phyloP scores from a whole-genome alignment of 805 yeast species.

The Lipomyces spencermartinsiae region DNA sequence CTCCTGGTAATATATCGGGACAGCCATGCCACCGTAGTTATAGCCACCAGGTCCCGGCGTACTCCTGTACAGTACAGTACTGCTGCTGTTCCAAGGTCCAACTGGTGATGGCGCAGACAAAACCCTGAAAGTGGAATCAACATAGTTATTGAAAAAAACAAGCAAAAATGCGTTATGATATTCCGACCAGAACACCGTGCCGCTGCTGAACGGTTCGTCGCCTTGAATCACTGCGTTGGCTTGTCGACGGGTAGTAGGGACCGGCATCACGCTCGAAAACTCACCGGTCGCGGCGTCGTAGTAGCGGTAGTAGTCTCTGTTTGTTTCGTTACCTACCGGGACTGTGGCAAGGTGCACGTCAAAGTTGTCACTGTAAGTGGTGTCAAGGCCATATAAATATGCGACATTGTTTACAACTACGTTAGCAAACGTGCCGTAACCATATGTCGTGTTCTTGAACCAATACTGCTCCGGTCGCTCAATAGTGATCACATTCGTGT shows the following conservation, averaged over 20 bases:
- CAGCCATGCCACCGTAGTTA: conserved; percentile 21
- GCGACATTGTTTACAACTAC: conserved; percentile 23
- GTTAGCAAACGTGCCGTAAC: conserved; percentile 24
- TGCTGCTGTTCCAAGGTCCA: conserved; percentile 17
- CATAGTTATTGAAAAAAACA: conserved; percentile 21
- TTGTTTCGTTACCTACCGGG: neutral
- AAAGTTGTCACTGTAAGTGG: conserved; percentile 4
- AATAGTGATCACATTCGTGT: conserved; percentile 5
- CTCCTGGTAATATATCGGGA: conserved; percentile 15
- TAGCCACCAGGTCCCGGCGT: conserved; percentile 22
- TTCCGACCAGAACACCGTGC: conserved; percentile 20
- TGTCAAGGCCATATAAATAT: conserved; percentile 19
- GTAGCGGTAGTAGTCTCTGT: conserved; percentile 4
- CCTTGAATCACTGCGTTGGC: conserved; percentile 19
- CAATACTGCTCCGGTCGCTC: conserved; percentile 7
- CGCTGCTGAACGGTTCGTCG: conserved; percentile 17
- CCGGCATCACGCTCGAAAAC: conserved; percentile 11
- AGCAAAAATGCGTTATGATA: conserved; percentile 21
- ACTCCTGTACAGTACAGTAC: conserved; percentile 6
- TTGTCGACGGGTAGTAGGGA: conserved; percentile 19
- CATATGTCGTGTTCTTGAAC: conserved; percentile 11
- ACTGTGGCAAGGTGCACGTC: conserved; percentile 24
- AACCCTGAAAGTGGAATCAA: conserved; percentile 13
- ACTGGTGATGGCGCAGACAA: conserved; percentile 16
- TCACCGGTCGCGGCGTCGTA: conserved; percentile 9